Evolutionary conservation across 176 grass and related monocot species (phyloP).

Genomic region (Tillandsia fasciculata): DNA sequence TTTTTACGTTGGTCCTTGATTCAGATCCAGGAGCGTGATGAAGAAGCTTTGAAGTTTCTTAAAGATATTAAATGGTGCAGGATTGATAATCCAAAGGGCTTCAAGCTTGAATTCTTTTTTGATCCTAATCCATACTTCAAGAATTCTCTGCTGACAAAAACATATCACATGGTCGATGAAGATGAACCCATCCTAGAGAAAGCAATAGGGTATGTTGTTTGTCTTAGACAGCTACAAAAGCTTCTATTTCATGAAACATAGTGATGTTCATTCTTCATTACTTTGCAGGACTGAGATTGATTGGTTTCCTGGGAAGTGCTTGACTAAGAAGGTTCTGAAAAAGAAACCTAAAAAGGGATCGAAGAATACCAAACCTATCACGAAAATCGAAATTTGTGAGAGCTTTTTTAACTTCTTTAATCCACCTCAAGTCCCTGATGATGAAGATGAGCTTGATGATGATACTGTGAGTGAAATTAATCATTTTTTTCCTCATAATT

Average conservation of each 20-base stretch:
- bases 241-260: neutral
- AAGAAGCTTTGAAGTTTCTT: conserved; percentile 70
- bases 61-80: conserved; percentile 92
- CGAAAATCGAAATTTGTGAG: conserved; percentile 78
- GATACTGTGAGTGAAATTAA: conserved; percentile 50
- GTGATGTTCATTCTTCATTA: too few species aligned
- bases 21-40: conserved; percentile 89
- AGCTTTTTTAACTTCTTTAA: conserved; percentile 99
- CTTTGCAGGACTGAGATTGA: conserved; percentile 69
- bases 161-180: conserved; percentile 90
- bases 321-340: conserved; percentile 86
- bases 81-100: conserved; percentile 65
- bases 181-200: conserved; percentile 91
- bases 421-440: conserved; percentile 85
- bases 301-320: conserved; percentile 76
- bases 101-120: conserved; percentile 92
- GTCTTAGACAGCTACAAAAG: neutral
- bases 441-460: conserved; percentile 88
- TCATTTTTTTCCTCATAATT: neutral
- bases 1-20: conserved; percentile 3
- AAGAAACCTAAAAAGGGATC: conserved; percentile 90
- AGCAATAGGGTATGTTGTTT: conserved; percentile 56
- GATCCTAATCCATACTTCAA: conserved; percentile 81
- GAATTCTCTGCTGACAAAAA: conserved; percentile 76
- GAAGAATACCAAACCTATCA: conserved; percentile 72